A percentile compares a stretch with the other conserved stretches of the same genome.
phyloP scores from a whole-genome alignment of 179 eudicot genomes.

The Dionaea muscipula region DNA sequence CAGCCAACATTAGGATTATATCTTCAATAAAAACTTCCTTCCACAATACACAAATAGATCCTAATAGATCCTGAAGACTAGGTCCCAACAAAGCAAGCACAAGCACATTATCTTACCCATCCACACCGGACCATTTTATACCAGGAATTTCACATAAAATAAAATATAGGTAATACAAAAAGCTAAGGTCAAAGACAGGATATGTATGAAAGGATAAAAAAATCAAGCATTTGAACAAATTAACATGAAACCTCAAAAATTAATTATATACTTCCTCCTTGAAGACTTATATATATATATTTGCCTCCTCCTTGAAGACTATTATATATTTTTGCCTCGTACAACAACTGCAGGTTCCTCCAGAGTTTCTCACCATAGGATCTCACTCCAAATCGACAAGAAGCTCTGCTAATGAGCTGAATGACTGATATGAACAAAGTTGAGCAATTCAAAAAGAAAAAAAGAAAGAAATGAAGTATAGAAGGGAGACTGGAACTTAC shows the following conservation, averaged over 20 bases:
- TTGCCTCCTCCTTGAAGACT: too few relatives aligned
- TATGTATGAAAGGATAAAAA: too few relatives aligned
- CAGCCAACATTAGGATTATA: constrained; percentile 96
- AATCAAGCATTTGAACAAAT: too few relatives aligned
- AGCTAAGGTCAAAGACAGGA: too few relatives aligned
- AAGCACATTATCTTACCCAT: constrained; percentile 83
- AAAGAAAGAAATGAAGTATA: background rate
- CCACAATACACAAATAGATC: constrained; percentile 80
- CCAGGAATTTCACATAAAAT: constrained; percentile 82
- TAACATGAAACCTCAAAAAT: background rate
- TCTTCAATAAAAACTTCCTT: constrained; percentile 79
- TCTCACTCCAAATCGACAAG: constrained; percentile 54
- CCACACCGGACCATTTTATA: constrained; percentile 87
- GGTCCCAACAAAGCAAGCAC: constrained; percentile 95
- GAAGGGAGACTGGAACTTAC: constrained; percentile 31
- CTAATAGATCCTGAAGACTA: constrained; percentile 97
- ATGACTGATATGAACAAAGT: too few relatives aligned
- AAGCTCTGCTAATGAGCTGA: background rate
- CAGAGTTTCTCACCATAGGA: constrained; percentile 64
- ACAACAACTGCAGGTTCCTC: constrained; percentile 71
- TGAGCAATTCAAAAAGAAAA: background rate
- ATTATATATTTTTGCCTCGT: constrained; percentile 68
- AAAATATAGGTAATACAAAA: too few relatives aligned
- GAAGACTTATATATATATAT: too few relatives aligned
- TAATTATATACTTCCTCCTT: constrained; percentile 84